Percentiles rank a stretch among this genome's conserved stretches.
Conservation (phyloP, 2,329 filamentous ascomycete species). For the Pestalotiopsis sp. region DNA sequence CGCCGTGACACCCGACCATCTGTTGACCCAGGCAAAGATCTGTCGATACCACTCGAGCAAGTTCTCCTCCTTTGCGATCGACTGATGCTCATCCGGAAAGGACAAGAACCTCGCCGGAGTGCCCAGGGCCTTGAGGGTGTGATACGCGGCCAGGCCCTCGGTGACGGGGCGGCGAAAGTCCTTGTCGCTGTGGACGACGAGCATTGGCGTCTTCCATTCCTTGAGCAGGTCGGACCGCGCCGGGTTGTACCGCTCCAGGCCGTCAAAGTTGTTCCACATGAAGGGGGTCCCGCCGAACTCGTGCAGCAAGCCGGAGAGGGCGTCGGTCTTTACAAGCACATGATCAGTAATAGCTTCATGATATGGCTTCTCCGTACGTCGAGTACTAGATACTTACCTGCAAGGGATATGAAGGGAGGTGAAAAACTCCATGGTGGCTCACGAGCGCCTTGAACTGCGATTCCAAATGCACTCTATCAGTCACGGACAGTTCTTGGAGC, state of each 20-base stretch:
- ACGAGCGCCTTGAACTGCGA: slow-evolving; percentile 57
- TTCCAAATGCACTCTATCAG: slow-evolving; percentile 23
- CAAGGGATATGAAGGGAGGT: slow-evolving; percentile 31
- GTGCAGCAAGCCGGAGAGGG: not conserved
- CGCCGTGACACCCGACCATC: slow-evolving; percentile 19
- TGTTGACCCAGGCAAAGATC: slow-evolving; percentile 26
- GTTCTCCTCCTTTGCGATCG: slow-evolving; percentile 19
- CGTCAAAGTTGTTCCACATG: slow-evolving; percentile 47
- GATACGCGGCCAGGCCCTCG: slow-evolving; percentile 35
- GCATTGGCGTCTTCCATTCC: slow-evolving; percentile 67
- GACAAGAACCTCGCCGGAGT: slow-evolving; percentile 24
- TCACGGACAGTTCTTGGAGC: not conserved
- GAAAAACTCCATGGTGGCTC: slow-evolving; percentile 52
- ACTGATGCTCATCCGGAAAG: slow-evolving; percentile 25
- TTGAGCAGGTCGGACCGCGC: slow-evolving; percentile 46
- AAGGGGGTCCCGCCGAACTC: slow-evolving; percentile 42
- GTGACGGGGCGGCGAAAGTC: slow-evolving; percentile 61
- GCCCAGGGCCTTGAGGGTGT: slow-evolving; percentile 20
- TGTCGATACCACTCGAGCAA: slow-evolving; percentile 24
- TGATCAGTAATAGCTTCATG: not conserved
- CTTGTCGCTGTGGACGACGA: slow-evolving; percentile 72
- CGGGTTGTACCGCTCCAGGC: slow-evolving; percentile 55
- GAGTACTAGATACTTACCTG: not conserved
- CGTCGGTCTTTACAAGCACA: slow-evolving; percentile 26
- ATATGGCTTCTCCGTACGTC: not conserved